A percentile compares a stretch with the other conserved stretches of the same genome.
Conservation (phyloP, 306 rosid genomes). For the Quercus robur region DNA sequence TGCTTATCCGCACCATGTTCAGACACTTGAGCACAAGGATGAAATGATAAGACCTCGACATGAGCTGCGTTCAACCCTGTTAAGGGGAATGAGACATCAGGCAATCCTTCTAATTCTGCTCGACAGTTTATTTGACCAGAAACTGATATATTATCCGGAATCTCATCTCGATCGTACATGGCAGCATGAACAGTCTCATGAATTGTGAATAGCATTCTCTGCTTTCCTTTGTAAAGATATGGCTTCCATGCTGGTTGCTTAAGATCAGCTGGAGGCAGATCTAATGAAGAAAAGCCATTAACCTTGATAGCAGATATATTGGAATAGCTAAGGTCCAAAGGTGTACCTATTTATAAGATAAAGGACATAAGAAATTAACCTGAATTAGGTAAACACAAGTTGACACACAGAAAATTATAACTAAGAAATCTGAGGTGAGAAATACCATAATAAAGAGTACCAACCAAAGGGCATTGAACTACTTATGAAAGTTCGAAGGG, state of each 20-base stretch:
- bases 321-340: slow-evolving; percentile 85
- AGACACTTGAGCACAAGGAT: slow-evolving; percentile 86
- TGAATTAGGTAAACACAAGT: slow-evolving; percentile 25
- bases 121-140: slow-evolving; percentile 93
- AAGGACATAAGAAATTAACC: slow-evolving; percentile 12
- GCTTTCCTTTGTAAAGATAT: slow-evolving; percentile 85
- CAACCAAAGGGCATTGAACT: slow-evolving; percentile 98
- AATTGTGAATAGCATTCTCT: slow-evolving; percentile 68
- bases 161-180: slow-evolving; percentile 87
- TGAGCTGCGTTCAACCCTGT: slow-evolving; percentile 49
- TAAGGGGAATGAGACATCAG: slow-evolving; percentile 92
- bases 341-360: slow-evolving; percentile 60
- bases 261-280: slow-evolving; percentile 75
- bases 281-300: slow-evolving; percentile 82
- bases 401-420: slow-evolving; percentile 16
- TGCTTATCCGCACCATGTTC: slow-evolving; percentile 85
- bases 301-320: slow-evolving; percentile 64
- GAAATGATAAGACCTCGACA: slow-evolving; percentile 74
- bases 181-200: slow-evolving; percentile 86
- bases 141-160: slow-evolving; percentile 78
- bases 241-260: slow-evolving; percentile 99
- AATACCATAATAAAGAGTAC: slow-evolving; percentile 76
- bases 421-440: slow-evolving; percentile 39
- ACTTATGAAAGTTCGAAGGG: slow-evolving; percentile 78
- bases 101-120: slow-evolving; percentile 90